Conservation (phyloP, 2,329 filamentous ascomycete species). For the Endoconidiophora polonica region DNA sequence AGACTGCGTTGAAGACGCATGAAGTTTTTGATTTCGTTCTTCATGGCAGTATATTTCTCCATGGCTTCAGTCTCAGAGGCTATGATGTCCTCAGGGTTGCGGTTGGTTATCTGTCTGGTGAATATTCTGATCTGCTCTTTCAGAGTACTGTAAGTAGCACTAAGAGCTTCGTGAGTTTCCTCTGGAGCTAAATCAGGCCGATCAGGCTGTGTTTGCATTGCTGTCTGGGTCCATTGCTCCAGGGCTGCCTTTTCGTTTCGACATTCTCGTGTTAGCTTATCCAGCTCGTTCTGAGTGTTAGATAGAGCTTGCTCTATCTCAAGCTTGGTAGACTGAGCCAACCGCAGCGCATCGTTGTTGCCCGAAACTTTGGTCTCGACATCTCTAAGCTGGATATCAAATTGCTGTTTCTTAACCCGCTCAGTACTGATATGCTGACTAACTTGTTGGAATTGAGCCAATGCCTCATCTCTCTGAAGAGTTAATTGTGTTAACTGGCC, state of each 20-base stretch:
- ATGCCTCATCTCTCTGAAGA: no score
- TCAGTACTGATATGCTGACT: background rate
- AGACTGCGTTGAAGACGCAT: constrained; percentile 27
- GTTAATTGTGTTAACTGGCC: constrained; percentile 26
- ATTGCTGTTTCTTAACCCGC: background rate
- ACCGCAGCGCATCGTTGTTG: constrained; percentile 22
- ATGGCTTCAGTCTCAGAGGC: constrained; percentile 22
- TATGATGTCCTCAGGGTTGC: no score
- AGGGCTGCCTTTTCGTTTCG: constrained; percentile 20
- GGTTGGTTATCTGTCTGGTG: no score
- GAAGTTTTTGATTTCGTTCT: constrained; percentile 25
- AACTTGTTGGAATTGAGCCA: no score
- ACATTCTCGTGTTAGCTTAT: background rate
- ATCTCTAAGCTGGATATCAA: background rate
- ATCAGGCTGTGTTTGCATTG: constrained; percentile 25
- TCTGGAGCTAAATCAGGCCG: constrained; percentile 23
- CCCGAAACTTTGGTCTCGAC: constrained; percentile 14
- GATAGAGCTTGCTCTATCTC: constrained; percentile 32
- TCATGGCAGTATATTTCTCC: constrained; percentile 25
- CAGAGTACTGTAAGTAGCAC: constrained; percentile 37
- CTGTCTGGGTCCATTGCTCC: background rate
- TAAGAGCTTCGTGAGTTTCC: constrained; percentile 42
- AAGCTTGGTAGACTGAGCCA: constrained; percentile 6
- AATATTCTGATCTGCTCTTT: constrained; percentile 4
- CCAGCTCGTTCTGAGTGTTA: constrained; percentile 10